Evolutionary conservation across 306 rosid genomes (phyloP), one percentile per base, ranked within the genome.

Genomic region (Glycine latifolia): DNA sequence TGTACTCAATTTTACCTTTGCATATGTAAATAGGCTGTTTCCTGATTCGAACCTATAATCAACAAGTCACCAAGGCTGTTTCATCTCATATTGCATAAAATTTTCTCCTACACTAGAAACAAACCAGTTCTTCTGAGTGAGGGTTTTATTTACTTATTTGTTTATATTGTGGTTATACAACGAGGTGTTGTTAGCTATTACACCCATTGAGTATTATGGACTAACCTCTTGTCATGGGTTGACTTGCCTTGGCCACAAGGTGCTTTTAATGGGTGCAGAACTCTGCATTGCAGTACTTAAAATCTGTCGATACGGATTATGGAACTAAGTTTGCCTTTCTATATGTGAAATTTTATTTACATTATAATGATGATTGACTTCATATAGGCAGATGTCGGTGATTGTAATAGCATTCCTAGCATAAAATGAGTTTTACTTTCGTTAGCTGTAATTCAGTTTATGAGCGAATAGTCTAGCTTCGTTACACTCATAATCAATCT

Each of bases 331-430:
- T 67, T 78, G 13, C 56, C 67, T 43, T 67, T 54, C 14, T 78
- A 8, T 33, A n/a, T 39, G 67, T 55, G 39, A 15, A 52, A 35
- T 53, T 70, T 70, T 70, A 49, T 11, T 70, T n/a, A n/a, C 50
- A 53, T 10, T 37, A 5, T n/a, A 39, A 2, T 33, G 10, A 9
- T n/a, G 77, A 35, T 33, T 54, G 48, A 53, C 35, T 50, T 41
- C 4, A 15, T 20, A 20, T 10, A 47, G 31, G 37, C 71, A 3
- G 33, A 55, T 70, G 33, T 37, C 0, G 3, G 17, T 43, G 70
- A 75, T n/a, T 52, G 61, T 35, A 75, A 59, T 54, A 53, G 68
- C 79, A 15, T 67, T 43, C 15, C 73, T 44, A 67, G 33, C 72
- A 8, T 15, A n/a, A 67, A 8, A n/a, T 67, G 41, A 31, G 3